A percentile compares a stretch with the other conserved stretches of the same genome.
Conservation (phyloP, 2,329 filamentous ascomycete species). For the Colletotrichum paranaense region DNA sequence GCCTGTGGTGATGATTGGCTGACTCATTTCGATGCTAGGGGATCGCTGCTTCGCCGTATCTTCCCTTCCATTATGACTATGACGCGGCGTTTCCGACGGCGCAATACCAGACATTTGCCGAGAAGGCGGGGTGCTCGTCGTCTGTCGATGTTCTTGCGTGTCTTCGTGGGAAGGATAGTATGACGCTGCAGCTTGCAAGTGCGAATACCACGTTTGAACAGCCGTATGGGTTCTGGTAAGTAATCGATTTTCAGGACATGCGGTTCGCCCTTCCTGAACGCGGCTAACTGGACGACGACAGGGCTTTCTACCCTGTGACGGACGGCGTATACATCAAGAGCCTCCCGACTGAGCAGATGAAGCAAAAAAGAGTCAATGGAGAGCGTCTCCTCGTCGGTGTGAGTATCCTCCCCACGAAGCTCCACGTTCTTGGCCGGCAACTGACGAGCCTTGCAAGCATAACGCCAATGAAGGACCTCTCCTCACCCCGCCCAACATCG, state of each 20-base stretch:
- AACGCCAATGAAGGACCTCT: conserved; percentile 62
- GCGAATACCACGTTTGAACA: conserved; percentile 36
- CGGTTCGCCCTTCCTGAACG: neutral
- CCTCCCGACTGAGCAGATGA: conserved; percentile 44
- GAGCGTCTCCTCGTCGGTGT: conserved; percentile 36
- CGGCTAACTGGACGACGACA: neutral
- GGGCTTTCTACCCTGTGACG: conserved; percentile 47
- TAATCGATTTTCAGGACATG: neutral
- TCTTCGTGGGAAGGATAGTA: conserved; percentile 42
- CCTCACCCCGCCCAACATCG: conserved; percentile 58
- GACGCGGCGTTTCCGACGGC: conserved; percentile 1
- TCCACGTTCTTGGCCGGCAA: rapidly evolving
- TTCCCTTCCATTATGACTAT: conserved; percentile 24
- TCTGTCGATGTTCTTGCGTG: conserved; percentile 40
- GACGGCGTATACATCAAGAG: conserved; percentile 46
- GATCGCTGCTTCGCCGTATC: conserved; percentile 25
- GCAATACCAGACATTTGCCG: conserved; percentile 33
- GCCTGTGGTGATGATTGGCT: too few relatives aligned
- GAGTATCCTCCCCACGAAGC: neutral
- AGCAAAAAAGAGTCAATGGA: conserved; percentile 43
- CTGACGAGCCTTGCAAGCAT: conserved; percentile 37
- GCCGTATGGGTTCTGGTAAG: conserved; percentile 38
- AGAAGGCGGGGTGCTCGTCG: conserved; percentile 51
- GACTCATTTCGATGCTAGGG: neutral
- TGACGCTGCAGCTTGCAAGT: conserved; percentile 41